Percentiles rank a stretch among this genome's conserved stretches.
These are phyloP conservation scores for Aspergillus asperescens DNA, from an alignment of 495 filamentous ascomycete species.

Conservation along the genomic window DNA sequence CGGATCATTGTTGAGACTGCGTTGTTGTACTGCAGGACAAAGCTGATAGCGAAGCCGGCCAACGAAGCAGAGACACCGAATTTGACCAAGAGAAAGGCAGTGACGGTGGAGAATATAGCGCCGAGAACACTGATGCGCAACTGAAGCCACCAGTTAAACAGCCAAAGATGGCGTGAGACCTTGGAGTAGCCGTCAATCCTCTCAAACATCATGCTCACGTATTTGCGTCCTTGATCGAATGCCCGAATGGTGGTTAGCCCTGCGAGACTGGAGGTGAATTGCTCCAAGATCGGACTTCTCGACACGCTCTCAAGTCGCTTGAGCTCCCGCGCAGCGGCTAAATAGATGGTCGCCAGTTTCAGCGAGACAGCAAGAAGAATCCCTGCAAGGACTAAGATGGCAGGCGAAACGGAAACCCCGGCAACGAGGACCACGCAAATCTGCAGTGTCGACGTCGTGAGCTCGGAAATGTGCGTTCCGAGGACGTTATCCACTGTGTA, in stretches of 20 bases:
- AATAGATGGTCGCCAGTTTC: slow-evolving; percentile 52
- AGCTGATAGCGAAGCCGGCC: slow-evolving; percentile 72
- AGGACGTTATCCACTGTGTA: slow-evolving; percentile 66
- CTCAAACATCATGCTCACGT: slow-evolving; percentile 57
- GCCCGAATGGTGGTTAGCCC: slow-evolving; percentile 70
- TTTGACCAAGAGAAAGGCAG: slow-evolving; percentile 59
- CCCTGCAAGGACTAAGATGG: slow-evolving; percentile 22
- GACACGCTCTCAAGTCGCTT: slow-evolving; percentile 65
- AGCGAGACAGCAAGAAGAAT: slow-evolving; percentile 40
- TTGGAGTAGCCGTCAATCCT: slow-evolving; percentile 56
- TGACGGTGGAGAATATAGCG: slow-evolving; percentile 60
- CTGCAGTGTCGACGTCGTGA: too few relatives aligned
- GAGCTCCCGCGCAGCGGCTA: slow-evolving; percentile 65
- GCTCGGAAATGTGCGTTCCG: too few relatives aligned
- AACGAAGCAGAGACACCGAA: slow-evolving; percentile 65
- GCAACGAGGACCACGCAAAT: slow-evolving; percentile 27
- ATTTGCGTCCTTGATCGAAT: slow-evolving; percentile 57
- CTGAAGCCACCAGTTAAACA: slow-evolving; percentile 68
- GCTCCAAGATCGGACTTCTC: slow-evolving; percentile 68
- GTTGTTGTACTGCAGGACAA: slow-evolving; percentile 50
- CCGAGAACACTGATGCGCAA: slow-evolving; percentile 67
- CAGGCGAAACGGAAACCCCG: slow-evolving; percentile 27
- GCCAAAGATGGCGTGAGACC: slow-evolving; percentile 61
- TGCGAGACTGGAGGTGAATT: slow-evolving; percentile 59
- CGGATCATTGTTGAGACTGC: slow-evolving; percentile 44